Base-by-base conservation (phyloP, 345 rosid species). In the Lepidium aucheri region DNA sequence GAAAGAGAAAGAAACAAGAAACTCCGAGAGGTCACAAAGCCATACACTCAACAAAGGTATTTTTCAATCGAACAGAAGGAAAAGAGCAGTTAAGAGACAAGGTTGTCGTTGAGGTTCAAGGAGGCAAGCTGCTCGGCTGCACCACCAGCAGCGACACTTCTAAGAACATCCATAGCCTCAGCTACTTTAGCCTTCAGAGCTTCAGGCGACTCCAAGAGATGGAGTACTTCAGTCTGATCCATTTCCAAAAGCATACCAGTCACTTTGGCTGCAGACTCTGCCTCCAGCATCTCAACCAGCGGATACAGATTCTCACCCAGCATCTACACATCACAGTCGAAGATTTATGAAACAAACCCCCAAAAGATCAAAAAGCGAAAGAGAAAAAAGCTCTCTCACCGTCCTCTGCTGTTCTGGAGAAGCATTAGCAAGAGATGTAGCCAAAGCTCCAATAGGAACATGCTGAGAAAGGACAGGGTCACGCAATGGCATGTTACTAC, bases 211-310 rank as follows among this genome's bases (percentile, higher is more conserved):
- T 92, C 98, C 3, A 92, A 84, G 81, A 93, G 77, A 82, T 90
- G 98, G 59, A 93, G 63, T 63, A 93, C 94, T 83, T 90, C 97
- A 0, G 98, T 85, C 77, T 90, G 96, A 34, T 93, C 98, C 98
- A 93, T 93, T 74, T 93, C 98, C 74, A 93, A 71, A 60, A 93
- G 97, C 98, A 93, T 90, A 15, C 97, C 96, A 2, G 98, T 88
- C 43, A 93, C 97, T 76, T 93, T 93, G 14, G 96, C 98, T 13
- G 96, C 94, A 33, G 94, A 79, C 28, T 88, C 96, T 43, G 86
- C 86, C 76, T 93, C 94, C 52, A 93, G 82, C 77, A 88, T 94
- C 18, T 93, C 98, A 28, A 93, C 98, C 13, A 82, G 86, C 6
- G 97, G 98, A 74, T 93, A 93, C 35, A 93, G 94, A 78, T 76